Evolutionary conservation across 192 early-diverging fungal species (phyloP), one percentile per base, ranked within the genome.

Genomic region (Gorgonomyces haynaldii): DNA sequence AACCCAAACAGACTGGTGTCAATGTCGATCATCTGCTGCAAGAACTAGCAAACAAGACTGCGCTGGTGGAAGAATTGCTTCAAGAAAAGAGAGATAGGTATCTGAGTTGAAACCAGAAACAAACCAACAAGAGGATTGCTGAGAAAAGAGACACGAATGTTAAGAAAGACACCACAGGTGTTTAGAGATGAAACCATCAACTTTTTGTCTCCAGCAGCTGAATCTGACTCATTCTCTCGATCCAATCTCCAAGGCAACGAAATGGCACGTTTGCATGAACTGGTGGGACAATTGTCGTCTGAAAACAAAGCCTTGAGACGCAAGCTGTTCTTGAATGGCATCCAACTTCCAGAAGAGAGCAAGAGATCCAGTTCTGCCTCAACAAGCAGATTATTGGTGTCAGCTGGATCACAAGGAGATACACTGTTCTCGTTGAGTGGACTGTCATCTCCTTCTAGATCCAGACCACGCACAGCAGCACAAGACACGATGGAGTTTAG

Each of bases 31-130:
- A 47, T 8, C 30, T 76, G 22, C 23, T 76, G 9, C 31, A 56
- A 15, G 65, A 76, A 15, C 60, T 72, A 9, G 47, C 55, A 4
- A 65, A 73, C 36, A 73, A 73, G 50, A 67, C 70, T 0, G 34
- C 47, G 30, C 31, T 66, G 25, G 42, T 68, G 13, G 70, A 73
- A 45, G 54, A 68, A 20, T 22, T 68, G 50, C 31, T 63, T 7
- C 53, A 62, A 23, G 61, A 73, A 21, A 48, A 55, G 15, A 47
- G 49, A 7, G 51, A 58, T 4, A 28, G 46, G 13, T 56, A 52
- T 5, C 44, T 56, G 37, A 26, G 16, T n/a, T 4, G 25, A 2
- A 4, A 5, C 26, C 2, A 27, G n/a, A 28, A 38, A 7, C 5
- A n/a, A 25, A 3, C 34, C 38, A 10, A 20, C 15, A 12, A 37